phyloP scores from a whole-genome alignment of 1,284 basidiomycete species.

The Sanghuangporus sanghuang region DNA sequence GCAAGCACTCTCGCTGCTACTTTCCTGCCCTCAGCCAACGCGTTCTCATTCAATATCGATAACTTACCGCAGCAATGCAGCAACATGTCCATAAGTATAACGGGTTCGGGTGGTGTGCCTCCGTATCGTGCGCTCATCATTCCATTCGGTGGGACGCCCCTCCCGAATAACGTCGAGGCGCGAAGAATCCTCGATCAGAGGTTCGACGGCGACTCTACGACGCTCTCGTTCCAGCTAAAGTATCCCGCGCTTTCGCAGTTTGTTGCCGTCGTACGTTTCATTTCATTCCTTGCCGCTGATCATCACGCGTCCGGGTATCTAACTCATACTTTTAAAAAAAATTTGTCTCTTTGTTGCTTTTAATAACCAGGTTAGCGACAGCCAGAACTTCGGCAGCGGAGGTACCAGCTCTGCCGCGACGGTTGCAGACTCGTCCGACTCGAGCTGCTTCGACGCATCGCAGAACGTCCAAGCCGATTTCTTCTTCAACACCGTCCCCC shows the following conservation, averaged over 20 bases:
- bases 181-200: constrained; percentile 52
- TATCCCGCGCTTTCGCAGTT: constrained; percentile 67
- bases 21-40: constrained; percentile 26
- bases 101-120: constrained; percentile 47
- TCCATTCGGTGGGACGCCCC: constrained; percentile 57
- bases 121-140: constrained; percentile 64
- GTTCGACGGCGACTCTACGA: constrained; percentile 40
- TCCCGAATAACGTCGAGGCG: constrained; percentile 56
- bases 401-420: constrained; percentile 64
- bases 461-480: constrained; percentile 47
- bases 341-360: constrained; percentile 2
- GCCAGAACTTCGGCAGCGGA: constrained; percentile 62
- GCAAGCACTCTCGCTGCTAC: neutral
- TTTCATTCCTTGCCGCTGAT: neutral
- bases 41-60: constrained; percentile 61
- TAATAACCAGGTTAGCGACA: constrained; percentile 60
- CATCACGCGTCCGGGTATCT: neutral
- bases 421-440: constrained; percentile 46
- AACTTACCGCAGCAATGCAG: constrained; percentile 56
- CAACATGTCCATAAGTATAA: constrained; percentile 51
- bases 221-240: constrained; percentile 51
- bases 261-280: constrained; percentile 62
- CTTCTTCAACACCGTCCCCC: constrained; percentile 54
- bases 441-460: constrained; percentile 55
- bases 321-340: neutral